Percentiles rank a stretch among this genome's conserved stretches.
These are phyloP conservation scores for Didymella glomerata DNA, from an alignment of 2,329 filamentous ascomycete species.

Conservation along the genomic window DNA sequence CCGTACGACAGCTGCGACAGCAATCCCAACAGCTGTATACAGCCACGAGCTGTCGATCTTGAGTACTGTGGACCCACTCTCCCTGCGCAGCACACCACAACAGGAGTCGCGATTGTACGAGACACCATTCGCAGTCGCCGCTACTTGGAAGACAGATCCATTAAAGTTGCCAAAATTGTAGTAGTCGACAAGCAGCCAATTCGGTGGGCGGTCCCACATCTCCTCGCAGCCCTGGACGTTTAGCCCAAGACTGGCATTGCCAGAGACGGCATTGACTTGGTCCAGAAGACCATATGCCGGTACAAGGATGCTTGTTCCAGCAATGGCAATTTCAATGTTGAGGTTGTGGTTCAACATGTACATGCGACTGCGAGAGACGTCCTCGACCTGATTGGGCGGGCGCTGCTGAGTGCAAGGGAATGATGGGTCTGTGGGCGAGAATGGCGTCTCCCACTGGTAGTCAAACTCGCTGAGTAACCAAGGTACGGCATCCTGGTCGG, in stretches of 20 bases:
- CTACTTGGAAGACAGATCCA: constrained; percentile 48
- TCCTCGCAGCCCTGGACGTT: constrained; percentile 39
- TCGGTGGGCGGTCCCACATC: constrained; percentile 46
- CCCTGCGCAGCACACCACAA: constrained; percentile 30
- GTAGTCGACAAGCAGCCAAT: constrained; percentile 50
- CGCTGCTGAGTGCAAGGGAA: constrained; percentile 85
- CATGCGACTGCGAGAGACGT: constrained; percentile 66
- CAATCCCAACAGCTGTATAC: not conserved
- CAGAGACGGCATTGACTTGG: constrained; percentile 41
- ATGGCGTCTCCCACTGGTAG: constrained; percentile 91
- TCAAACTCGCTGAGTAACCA: constrained; percentile 89
- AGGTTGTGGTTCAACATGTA: constrained; percentile 93
- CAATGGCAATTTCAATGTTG: constrained; percentile 65
- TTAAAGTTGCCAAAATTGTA: constrained; percentile 48
- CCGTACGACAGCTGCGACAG: not conserved
- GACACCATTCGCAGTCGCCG: constrained; percentile 61
- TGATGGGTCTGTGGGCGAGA: constrained; percentile 71
- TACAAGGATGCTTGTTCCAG: constrained; percentile 54
- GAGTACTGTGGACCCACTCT: not conserved
- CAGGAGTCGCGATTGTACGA: constrained; percentile 33
- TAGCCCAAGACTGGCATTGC: constrained; percentile 40
- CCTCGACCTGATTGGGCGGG: constrained; percentile 69
- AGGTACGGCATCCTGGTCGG: constrained; percentile 78
- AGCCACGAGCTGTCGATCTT: not conserved
- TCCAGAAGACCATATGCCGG: constrained; percentile 42